A percentile compares a stretch with the other conserved stretches of the same genome.
phyloP scores from a whole-genome alignment of 306 rosid species.

The Abrus pulchellus region DNA sequence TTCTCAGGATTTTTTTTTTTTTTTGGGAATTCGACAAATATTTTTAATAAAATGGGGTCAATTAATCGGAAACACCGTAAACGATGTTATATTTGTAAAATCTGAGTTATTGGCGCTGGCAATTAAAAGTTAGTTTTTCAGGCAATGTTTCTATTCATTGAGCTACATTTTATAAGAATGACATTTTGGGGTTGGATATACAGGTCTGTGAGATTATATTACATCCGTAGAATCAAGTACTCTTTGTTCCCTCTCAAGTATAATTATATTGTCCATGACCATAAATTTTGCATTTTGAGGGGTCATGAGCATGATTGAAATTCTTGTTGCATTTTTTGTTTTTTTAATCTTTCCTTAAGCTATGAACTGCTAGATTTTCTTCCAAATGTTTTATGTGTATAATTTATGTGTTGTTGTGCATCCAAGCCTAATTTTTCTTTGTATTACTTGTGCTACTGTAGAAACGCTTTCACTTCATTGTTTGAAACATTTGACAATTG shows the following conservation, averaged over 20 bases:
- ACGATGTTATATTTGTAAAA: background rate
- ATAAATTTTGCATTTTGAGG: background rate
- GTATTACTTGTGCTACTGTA: background rate
- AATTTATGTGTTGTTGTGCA: background rate
- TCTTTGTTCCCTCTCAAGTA: conserved; percentile 2
- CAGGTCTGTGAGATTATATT: background rate
- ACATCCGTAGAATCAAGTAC: conserved; percentile 14
- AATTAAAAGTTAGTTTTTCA: background rate
- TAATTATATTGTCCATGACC: conserved; percentile 10
- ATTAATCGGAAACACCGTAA: conserved; percentile 1
- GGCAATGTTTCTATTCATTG: background rate
- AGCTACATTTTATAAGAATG: background rate
- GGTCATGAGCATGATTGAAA: background rate
- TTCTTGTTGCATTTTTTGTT: background rate
- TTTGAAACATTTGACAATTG: background rate
- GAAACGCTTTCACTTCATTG: background rate
- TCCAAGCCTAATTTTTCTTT: conserved; percentile 9
- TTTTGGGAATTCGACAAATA: background rate
- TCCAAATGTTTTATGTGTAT: background rate
- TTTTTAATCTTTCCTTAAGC: conserved; percentile 14
- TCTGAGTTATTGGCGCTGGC: background rate
- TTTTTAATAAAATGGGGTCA: background rate
- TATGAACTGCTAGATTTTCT: background rate
- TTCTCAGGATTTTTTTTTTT: background rate
- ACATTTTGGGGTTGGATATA: background rate